Evolutionary conservation across 345 rosid species (phyloP).

Genomic region (Syzygium aqueum): DNA sequence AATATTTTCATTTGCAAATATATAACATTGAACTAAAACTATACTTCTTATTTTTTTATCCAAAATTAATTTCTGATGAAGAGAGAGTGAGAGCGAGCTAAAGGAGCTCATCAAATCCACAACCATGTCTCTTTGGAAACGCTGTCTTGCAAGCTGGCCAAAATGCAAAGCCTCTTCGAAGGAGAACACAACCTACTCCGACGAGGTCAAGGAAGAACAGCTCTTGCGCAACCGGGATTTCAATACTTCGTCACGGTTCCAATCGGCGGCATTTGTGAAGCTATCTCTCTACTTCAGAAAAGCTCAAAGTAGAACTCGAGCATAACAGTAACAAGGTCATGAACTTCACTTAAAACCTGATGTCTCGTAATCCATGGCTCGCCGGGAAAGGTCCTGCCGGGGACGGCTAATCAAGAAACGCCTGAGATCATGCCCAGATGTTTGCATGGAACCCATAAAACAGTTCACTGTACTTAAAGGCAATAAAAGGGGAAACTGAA

Average conservation of each 20-base stretch:
- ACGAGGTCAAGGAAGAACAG: too few species aligned
- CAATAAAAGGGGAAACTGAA: background rate
- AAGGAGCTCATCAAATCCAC: too few species aligned
- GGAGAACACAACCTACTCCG: too few species aligned
- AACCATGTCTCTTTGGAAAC: too few species aligned
- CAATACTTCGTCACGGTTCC: too few species aligned
- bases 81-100: background rate
- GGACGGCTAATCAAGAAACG: background rate
- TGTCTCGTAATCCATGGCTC: background rate
- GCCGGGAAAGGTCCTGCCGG: background rate
- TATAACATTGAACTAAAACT: background rate
- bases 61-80: background rate
- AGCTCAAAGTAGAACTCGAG: background rate
- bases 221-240: too few species aligned
- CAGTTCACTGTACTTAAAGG: background rate
- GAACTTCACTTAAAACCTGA: background rate
- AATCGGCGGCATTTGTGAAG: too few species aligned
- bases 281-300: background rate
- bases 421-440: background rate
- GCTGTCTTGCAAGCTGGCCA: too few species aligned
- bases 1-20: background rate
- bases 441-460: background rate
- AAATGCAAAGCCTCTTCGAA: too few species aligned
- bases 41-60: background rate
- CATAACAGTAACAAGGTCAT: background rate